Evolutionary conservation across 2,329 filamentous ascomycete species (phyloP).

Genomic region (Arthrobotrys sphaeroides): DNA sequence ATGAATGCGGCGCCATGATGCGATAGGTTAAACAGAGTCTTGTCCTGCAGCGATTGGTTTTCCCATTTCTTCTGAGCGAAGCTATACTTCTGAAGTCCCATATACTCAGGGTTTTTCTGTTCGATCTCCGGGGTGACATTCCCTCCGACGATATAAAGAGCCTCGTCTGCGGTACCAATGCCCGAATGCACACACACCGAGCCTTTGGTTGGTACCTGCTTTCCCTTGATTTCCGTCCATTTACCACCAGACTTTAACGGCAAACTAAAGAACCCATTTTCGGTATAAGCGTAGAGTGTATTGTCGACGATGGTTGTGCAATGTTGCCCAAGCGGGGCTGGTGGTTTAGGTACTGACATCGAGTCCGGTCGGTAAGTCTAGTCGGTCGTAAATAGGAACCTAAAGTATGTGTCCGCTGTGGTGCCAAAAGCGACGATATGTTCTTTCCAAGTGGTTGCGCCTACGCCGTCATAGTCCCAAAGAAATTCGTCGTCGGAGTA

Average conservation of each 20-base stretch:
- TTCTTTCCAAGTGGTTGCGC: constrained; percentile 18
- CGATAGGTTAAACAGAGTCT: constrained; percentile 57
- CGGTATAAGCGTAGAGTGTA: constrained; percentile 57
- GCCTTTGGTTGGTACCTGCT: constrained; percentile 55
- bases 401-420: neutral
- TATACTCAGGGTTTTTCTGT: constrained; percentile 54
- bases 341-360: constrained; percentile 56
- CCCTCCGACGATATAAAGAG: constrained; percentile 57
- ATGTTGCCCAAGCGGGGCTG: constrained; percentile 55
- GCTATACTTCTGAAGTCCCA: constrained; percentile 56
- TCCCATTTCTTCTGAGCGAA: constrained; percentile 57
- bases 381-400: neutral
- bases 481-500: constrained; percentile 39
- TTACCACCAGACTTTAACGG: constrained; percentile 54
- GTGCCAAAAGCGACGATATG: constrained; percentile 19
- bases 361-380: constrained; percentile 1
- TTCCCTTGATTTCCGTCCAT: constrained; percentile 56
- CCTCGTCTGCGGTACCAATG: constrained; percentile 56
- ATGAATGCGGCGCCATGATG: constrained; percentile 57
- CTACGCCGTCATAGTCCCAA: constrained; percentile 52
- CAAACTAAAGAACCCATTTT: constrained; percentile 57
- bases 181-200: constrained; percentile 57
- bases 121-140: constrained; percentile 52
- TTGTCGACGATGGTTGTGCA: constrained; percentile 56
- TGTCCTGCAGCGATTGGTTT: constrained; percentile 52